Conservation (phyloP, 2,329 filamentous ascomycete species). For the Botrytis galanthina region DNA sequence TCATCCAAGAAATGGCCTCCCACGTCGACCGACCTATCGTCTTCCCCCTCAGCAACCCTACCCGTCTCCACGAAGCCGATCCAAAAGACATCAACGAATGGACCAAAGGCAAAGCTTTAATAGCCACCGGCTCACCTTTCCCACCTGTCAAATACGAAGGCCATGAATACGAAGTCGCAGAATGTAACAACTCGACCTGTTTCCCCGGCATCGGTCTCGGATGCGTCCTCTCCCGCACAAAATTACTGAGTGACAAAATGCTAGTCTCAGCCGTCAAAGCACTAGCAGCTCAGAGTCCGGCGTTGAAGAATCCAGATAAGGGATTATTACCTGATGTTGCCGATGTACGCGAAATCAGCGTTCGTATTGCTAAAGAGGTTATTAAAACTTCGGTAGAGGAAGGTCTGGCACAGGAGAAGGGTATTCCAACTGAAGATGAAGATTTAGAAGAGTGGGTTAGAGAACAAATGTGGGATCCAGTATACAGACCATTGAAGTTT, state of each 20-base stretch:
- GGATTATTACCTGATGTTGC: slow-evolving; percentile 75
- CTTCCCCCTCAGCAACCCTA: slow-evolving; percentile 83
- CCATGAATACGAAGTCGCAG: slow-evolving; percentile 56
- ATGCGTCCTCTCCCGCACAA: slow-evolving; percentile 66
- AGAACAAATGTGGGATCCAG: slow-evolving; percentile 77
- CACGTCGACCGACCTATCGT: slow-evolving; percentile 72
- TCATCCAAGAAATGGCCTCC: slow-evolving; percentile 72
- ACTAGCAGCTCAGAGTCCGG: slow-evolving; percentile 69
- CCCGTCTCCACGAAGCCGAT: slow-evolving; percentile 75
- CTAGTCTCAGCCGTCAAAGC: slow-evolving; percentile 76
- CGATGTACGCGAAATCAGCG: slow-evolving; percentile 71
- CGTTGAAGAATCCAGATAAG: slow-evolving; percentile 48
- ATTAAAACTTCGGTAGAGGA: slow-evolving; percentile 70
- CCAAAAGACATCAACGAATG: slow-evolving; percentile 74
- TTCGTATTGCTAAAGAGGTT: slow-evolving; percentile 72
- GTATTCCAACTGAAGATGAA: slow-evolving; percentile 55
- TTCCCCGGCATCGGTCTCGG: slow-evolving; percentile 87
- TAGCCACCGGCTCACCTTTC: slow-evolving; percentile 84
- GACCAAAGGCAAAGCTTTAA: slow-evolving; percentile 74
- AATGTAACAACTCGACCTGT: slow-evolving; percentile 85
- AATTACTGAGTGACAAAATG: slow-evolving; percentile 71
- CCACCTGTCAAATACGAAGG: slow-evolving; percentile 64
- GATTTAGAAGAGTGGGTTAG: slow-evolving; percentile 57
- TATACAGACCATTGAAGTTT: slow-evolving; percentile 61
- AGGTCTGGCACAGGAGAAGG: slow-evolving; percentile 60